A percentile compares a stretch with the other conserved stretches of the same genome.
phyloP scores from a whole-genome alignment of 164 flowering plant species.

The Cinnamomum micranthum region DNA sequence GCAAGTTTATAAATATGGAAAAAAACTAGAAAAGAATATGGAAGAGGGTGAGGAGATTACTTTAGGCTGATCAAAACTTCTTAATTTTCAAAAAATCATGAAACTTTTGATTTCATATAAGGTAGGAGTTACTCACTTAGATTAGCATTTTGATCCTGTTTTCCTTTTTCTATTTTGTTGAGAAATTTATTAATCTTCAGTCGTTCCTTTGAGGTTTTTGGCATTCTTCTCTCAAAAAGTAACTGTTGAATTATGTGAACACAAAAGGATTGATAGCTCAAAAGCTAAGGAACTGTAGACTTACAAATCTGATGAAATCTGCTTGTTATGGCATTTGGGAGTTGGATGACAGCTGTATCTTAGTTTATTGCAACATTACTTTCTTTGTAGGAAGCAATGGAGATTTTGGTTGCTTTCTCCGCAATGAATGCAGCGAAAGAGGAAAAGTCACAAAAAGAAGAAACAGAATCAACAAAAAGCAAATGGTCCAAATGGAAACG shows the following conservation, averaged over 20 bases:
- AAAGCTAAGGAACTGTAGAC: not conserved
- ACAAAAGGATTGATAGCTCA: not conserved
- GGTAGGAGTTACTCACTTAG: not conserved
- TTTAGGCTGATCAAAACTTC: not conserved
- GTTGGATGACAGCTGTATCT: not conserved
- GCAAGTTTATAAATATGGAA: not conserved
- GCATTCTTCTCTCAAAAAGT: not conserved
- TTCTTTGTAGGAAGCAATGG: constrained; percentile 82
- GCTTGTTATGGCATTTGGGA: not conserved
- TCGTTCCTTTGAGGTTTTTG: not conserved
- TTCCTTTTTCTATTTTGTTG: no score
- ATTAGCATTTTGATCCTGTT: no score
- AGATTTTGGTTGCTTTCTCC: constrained; percentile 83
- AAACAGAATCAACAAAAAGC: constrained; percentile 37
- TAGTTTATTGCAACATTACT: no score
- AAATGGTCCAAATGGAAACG: constrained; percentile 92
- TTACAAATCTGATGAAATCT: not conserved
- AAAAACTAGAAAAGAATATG: not conserved
- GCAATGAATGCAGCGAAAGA: constrained; percentile 75
- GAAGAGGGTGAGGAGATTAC: not conserved
- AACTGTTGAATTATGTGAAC: not conserved
- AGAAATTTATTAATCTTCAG: not conserved
- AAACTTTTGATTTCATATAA: no score
- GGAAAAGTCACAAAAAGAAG: constrained; percentile 44
- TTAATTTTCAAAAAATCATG: no score